Percentiles rank a stretch among this genome's conserved stretches.
Conservation (phyloP, 352 stramenopile species). For the Pythium plurisporium region DNA sequence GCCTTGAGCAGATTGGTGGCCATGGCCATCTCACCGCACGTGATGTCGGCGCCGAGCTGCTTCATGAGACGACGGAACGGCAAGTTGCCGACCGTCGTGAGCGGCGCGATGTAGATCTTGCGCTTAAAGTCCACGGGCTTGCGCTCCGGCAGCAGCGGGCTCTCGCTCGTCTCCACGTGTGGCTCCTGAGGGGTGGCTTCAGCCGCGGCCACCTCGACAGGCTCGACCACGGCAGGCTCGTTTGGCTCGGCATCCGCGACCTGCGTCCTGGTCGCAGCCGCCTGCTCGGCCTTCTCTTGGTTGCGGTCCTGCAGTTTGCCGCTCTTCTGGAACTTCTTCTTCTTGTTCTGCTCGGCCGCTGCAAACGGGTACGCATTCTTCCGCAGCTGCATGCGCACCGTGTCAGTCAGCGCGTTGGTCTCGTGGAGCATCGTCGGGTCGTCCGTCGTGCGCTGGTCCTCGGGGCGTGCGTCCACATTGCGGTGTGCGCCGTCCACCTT, state of each 20-base stretch:
- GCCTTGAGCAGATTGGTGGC: slow-evolving; percentile 93
- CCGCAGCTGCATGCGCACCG: slow-evolving; percentile 76
- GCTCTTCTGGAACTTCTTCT: slow-evolving; percentile 46
- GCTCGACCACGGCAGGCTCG: not conserved
- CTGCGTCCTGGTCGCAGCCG: not conserved
- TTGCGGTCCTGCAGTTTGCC: slow-evolving; percentile 35
- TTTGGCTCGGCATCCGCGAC: not conserved
- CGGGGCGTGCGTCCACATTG: slow-evolving; percentile 37
- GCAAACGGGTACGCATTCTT: slow-evolving; percentile 93
- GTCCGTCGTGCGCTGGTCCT: slow-evolving; percentile 25
- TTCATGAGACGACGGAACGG: slow-evolving; percentile 98
- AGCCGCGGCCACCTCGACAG: not conserved
- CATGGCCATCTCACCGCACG: slow-evolving; percentile 98
- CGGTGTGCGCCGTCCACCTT: slow-evolving; percentile 28
- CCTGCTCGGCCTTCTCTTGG: slow-evolving; percentile 15
- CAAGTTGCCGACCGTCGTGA: slow-evolving; percentile 99
- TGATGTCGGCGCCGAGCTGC: slow-evolving; percentile 98
- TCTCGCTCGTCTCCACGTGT: slow-evolving; percentile 28
- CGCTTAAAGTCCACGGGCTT: slow-evolving; percentile 95
- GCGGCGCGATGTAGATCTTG: slow-evolving; percentile 98
- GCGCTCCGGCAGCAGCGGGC: slow-evolving; percentile 40
- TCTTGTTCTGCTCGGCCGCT: slow-evolving; percentile 67
- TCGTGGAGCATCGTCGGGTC: slow-evolving; percentile 35
- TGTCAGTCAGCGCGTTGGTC: slow-evolving; percentile 85
- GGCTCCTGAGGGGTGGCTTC: not conserved